Base-by-base conservation (phyloP, 371 early-diverging fungal species). In the Lichtheimia corymbifera region DNA sequence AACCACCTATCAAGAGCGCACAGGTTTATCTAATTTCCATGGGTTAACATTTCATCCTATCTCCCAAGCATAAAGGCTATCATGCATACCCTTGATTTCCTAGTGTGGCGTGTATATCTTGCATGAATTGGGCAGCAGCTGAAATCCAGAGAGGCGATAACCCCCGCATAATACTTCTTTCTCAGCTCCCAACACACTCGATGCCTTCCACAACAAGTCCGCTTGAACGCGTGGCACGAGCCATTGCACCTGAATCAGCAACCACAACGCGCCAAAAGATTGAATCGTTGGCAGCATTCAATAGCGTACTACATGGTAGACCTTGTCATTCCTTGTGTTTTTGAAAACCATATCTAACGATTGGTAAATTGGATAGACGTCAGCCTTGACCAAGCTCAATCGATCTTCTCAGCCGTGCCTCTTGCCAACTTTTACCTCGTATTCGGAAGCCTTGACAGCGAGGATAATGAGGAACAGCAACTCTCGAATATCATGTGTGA, bases 251-350 rank as follows among this genome's bases (percentile, higher is more conserved):
- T 6, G 53, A 58, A 30, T 59, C 68, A 15, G 27, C 47, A 15
- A 53, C 43, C n/a, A 50, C 73, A 22, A 45, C 55, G 14, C 30
- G 43, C 25, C 73, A 76, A n/a, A 76, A 70, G 58, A 53, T 64
- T 2, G 50, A 66, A 20, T 60, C 63, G 12, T 70, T 77, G 28
- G 55, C 65, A 63, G 20, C 65, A n/a, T 68, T 77, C 25, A 50
- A 68, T n/a, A 28, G 63, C 4, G 54, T 71, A 12, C 57, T 77
- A 47, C 59, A 62, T 63, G 77, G 77, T 73, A 62, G 58, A 35
- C 35, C 9, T 0, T 35, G 11, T 9, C 35, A 9, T 35, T 6
- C 9, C 35, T 9, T 9, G 2, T 11, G 6, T 11, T 35, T 6
- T 22, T 2, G 22, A 22, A 11, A 35, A 35, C 11, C 0, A 35